Evolutionary conservation across 345 rosid species (phyloP), one percentile per base, ranked within the genome.

Genomic region (Populus ilicifolia): DNA sequence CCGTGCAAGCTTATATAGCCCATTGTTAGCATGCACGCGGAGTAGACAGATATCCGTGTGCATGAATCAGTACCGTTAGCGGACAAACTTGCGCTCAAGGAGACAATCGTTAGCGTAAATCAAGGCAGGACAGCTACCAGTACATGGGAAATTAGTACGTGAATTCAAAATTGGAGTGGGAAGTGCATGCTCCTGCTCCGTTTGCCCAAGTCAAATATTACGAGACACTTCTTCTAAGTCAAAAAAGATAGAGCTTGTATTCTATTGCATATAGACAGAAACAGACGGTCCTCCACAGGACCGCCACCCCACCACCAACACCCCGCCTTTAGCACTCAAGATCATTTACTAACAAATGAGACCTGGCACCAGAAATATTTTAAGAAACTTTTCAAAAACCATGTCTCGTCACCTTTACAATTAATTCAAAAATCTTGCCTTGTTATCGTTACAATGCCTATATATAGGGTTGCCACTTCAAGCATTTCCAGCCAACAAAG

Each of bases 391-490:
- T n/a, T 16, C 20, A 7, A 8, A 41, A 21, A 25, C 50, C 41
- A 11, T 39, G 33, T 23, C 30, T 20, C 44, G 12, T 41, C 44
- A 41, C 13, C 43, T 41, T 41, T 41, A 41, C 44, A 10, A 41
- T 10, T 41, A 41, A 41, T 41, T 41, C 44, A 2, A 41, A 41
- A 41, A 41, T 11, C 2, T 41, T 41, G 44, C 11, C 44, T 41
- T 16, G 20, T 18, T 27, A 27, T 27, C 29, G 29, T 27, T 23
- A 29, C 68, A 25, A 48, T 25, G 67, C 70, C 76, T 75, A 80
- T 30, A 80, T 80, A 70, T 71, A 64, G 76, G 59, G 50, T 16
- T 66, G 10, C 67, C 38, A 20, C 39, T 71, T 70, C 71, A 21
- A 36, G 20, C 72, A 75, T 63, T 64, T 75, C 21, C 35, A 48